Base-by-base conservation (phyloP, 2,329 filamentous ascomycete species). In the Scedosporium minutisporum region DNA sequence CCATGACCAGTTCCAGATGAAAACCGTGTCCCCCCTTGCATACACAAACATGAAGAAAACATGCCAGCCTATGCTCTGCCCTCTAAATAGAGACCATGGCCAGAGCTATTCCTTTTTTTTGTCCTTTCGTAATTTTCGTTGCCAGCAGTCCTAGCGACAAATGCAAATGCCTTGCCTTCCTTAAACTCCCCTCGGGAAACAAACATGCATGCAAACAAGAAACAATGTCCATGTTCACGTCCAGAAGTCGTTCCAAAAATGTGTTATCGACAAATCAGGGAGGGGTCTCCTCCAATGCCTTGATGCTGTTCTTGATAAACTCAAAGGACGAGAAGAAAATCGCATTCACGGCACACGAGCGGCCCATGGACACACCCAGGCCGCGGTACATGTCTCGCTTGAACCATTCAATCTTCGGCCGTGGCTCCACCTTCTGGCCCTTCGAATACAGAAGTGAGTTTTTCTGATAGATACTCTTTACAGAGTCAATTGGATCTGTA, bases 251-350 rank as follows among this genome's bases (percentile, higher is more conserved):
- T 61, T 21, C 44, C 38, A 53, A 51, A 58, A 59, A 29, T 18
- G 44, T 38, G 33, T 38, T 38, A 12, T 38, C 10, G 4, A 38
- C 16, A 60, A 60, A 62, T 44, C 14, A 57, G 57, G 38, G 41
- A 27, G 29, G n/a, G 14, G 73, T 69, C 59, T 84, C 80, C 46
- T 84, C 80, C 66, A 83, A 75, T 9, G 76, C 73, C 69, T 82
- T 81, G 73, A 86, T 84, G 66, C 80, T 79, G 72, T 87, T 87
- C 77, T 95, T 95, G 69, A 90, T 82, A 69, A 91, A 87, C 75
- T 96, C 91, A 72, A 95, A 96, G 46, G 87, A 88, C 53, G 89
- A 92, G 77, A 96, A 96, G 80, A 96, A 96, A 69, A 96, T 89
- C 67, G 90, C 90, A 72, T 96, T 96, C 68, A 95, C 87, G 61